Evolutionary conservation across 306 rosid species (phyloP).

Genomic region (Fagus sylvatica): DNA sequence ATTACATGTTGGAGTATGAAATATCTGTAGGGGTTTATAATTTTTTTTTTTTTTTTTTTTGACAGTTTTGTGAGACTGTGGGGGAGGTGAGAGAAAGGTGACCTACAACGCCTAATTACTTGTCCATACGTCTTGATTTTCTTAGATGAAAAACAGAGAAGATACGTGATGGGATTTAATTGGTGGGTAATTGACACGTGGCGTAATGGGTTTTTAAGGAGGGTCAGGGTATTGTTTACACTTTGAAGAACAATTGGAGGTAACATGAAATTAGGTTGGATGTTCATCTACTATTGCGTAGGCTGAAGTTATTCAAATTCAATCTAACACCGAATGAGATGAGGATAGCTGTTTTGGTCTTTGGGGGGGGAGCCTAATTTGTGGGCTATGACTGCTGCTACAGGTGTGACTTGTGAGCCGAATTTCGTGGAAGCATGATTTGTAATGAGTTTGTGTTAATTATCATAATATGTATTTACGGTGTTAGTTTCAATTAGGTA

Average conservation of each 20-base stretch:
- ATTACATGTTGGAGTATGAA: not conserved
- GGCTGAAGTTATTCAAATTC: not conserved
- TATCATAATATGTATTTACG: too few species aligned
- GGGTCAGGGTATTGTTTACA: conserved; percentile 2
- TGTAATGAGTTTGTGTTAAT: too few species aligned
- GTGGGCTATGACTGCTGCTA: not conserved
- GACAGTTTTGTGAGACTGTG: conserved; percentile 11
- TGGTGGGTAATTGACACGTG: conserved; percentile 42
- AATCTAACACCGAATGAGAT: too few species aligned
- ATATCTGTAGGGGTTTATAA: not conserved
- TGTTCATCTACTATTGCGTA: conserved; percentile 55
- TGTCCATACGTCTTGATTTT: conserved; percentile 26
- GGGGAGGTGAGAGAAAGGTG: conserved; percentile 60
- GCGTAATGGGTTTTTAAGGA: conserved; percentile 3
- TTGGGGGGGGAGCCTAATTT: not conserved
- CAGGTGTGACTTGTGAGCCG: too few species aligned
- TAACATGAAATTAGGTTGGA: conserved; percentile 57
- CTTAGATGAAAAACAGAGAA: not conserved
- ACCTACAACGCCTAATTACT: conserved; percentile 70
- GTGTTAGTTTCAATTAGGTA: too few species aligned
- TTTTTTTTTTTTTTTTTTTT: not conserved
- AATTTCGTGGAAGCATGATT: too few species aligned
- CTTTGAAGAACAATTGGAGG: not conserved
- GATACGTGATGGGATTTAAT: conserved; percentile 26
- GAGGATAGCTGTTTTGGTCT: not conserved